Evolutionary conservation across 2,329 filamentous ascomycete genomes (phyloP), one percentile per base, ranked within the genome.

Genomic region (Massarina eburnea): DNA sequence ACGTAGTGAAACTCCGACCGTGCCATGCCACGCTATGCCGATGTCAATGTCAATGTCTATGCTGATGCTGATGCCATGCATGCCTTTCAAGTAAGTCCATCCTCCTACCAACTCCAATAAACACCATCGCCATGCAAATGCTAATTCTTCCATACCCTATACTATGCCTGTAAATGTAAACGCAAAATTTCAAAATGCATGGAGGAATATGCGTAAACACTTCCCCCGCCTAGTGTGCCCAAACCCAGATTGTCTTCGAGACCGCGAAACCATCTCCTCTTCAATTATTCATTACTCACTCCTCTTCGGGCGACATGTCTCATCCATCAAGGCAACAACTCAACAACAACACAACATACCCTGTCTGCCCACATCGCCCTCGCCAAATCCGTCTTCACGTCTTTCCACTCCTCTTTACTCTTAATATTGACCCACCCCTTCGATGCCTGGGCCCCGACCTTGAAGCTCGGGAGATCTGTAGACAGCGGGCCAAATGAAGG

Each of bases 301-400:
- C 27, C 12, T 14, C 27, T 30, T 30, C 12, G 27, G 5, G 27
- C 4, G 12, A 41, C 2, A 21, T 15, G n/a, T 14, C 8, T 10
- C 15, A 12, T 6, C 4, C 14, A n/a, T 35, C 43, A 37, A 14
- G 32, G 48, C 43, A 26, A 62, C 45, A 64, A 61, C 14, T 26
- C 21, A 2, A 67, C 62, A 43, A 70, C 57, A 6, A 70, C 46
- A 44, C 58, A 65, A 30, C 63, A 49, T 15, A 61, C 49, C 1
- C 62, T 62, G 44, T 66, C 62, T 14, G 61, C 59, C 66, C 66
- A 71, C 3, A 59, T 53, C 3, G 63, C 59, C 35, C 49, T 50
- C 1, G 57, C 59, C 27, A 61, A 52, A 38, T 69, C 61, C 8
- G 52, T 45, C 40, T 64, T 54, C 15, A 59, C 51, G 7, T 49